These are phyloP conservation scores for Blumeriella jaapii DNA, from an alignment of 2,329 filamentous ascomycete genomes.

Conservation along the genomic window DNA sequence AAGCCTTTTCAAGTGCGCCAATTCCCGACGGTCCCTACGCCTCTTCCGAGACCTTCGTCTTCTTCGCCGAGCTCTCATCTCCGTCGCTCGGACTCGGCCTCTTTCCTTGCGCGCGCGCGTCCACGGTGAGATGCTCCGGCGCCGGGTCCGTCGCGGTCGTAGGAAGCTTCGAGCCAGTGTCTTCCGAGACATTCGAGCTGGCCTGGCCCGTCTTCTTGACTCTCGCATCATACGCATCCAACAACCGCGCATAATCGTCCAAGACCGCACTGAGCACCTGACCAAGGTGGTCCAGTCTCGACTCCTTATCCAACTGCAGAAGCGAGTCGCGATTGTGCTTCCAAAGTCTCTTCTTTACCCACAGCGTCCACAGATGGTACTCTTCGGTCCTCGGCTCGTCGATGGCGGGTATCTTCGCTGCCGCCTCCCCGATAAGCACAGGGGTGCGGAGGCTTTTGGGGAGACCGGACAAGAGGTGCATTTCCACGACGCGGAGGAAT, in stretches of 20 bases:
- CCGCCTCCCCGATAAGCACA: no score
- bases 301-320: conserved; percentile 53
- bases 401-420: no score
- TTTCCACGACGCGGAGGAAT: conserved; percentile 63
- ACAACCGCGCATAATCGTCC: conserved; percentile 58
- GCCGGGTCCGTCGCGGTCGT: no score
- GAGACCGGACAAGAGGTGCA: conserved; percentile 56
- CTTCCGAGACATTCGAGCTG: no score
- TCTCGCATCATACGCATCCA: conserved; percentile 28
- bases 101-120: conserved; percentile 16
- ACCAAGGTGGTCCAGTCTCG: conserved; percentile 62
- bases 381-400: conserved; percentile 45
- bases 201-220: conserved; percentile 4
- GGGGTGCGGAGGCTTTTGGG: no score
- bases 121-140: no score
- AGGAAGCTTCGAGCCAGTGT: no score
- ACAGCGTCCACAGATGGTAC: conserved; percentile 60
- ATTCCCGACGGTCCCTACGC: not conserved
- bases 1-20: no score
- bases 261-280: conserved; percentile 57
- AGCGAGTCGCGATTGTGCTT: conserved; percentile 62
- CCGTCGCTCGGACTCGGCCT: conserved; percentile 14
- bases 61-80: conserved; percentile 4
- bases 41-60: not conserved
- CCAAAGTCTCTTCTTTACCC: conserved; percentile 69